These are phyloP conservation scores for Cylindrodendrum hubeiense DNA, from an alignment of 2,329 filamentous ascomycete genomes.

Conservation along the genomic window DNA sequence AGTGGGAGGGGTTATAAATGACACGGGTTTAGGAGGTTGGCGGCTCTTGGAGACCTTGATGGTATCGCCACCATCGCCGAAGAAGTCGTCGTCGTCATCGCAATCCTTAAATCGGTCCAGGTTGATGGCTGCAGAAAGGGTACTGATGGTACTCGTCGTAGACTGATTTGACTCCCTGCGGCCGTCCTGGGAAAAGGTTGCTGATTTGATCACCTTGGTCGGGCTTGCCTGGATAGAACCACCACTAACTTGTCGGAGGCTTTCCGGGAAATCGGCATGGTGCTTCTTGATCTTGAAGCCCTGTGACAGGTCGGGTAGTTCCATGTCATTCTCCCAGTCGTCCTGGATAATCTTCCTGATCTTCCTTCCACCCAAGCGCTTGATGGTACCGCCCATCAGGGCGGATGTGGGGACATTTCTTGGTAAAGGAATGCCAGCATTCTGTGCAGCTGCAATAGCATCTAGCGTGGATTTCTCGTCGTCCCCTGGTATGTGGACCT, in stretches of 20 bases:
- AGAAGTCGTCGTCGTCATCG: conserved; percentile 72
- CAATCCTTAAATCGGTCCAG: conserved; percentile 75
- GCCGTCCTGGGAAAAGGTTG: conserved; percentile 43
- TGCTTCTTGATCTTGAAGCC: conserved; percentile 75
- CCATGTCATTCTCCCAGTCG: conserved; percentile 85
- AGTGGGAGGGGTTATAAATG: conserved; percentile 68
- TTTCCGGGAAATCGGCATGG: conserved; percentile 73
- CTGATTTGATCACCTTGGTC: conserved; percentile 52
- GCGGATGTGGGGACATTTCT: conserved; percentile 89
- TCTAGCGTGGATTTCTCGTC: conserved; percentile 87
- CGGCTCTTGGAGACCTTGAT: conserved; percentile 76
- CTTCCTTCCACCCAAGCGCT: conserved; percentile 83
- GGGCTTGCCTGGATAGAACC: conserved; percentile 67
- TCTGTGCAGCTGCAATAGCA: conserved; percentile 88
- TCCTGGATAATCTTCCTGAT: conserved; percentile 80
- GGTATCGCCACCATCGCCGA: conserved; percentile 73
- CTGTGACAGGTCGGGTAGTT: conserved; percentile 71
- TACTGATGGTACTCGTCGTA: conserved; percentile 51
- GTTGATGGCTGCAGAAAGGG: conserved; percentile 62
- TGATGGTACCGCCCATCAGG: conserved; percentile 92
- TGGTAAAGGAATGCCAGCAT: conserved; percentile 92
- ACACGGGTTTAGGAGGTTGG: conserved; percentile 61
- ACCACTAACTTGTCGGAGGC: conserved; percentile 74
- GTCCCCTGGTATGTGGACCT: conserved; percentile 85
- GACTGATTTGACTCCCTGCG: conserved; percentile 48